Evolutionary conservation across 768 basidiomycete genomes (phyloP).

Genomic region (Russula sp.): DNA sequence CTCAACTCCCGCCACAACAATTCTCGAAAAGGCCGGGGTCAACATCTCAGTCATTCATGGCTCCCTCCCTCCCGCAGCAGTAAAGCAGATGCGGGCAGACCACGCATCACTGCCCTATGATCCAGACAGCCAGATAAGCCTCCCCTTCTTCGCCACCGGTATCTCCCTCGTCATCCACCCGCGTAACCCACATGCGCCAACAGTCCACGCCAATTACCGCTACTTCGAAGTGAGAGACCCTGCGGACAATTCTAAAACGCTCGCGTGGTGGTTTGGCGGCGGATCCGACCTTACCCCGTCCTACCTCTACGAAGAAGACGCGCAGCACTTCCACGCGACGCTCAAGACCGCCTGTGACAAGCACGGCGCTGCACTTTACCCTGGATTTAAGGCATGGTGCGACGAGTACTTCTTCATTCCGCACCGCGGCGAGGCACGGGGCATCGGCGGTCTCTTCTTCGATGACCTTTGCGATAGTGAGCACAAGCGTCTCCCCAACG

Average conservation of each 20-base stretch:
- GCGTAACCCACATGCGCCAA: constrained; percentile 88
- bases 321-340: constrained; percentile 77
- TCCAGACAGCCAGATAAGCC: constrained; percentile 50
- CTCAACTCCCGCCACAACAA: constrained; percentile 39
- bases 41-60: constrained; percentile 94
- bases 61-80: constrained; percentile 79
- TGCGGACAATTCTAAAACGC: constrained; percentile 42
- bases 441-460: constrained; percentile 94
- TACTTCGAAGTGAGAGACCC: constrained; percentile 83
- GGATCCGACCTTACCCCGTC: constrained; percentile 93
- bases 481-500: constrained; percentile 60
- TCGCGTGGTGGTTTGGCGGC: constrained; percentile 99
- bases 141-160: constrained; percentile 93
- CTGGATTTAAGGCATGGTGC: constrained; percentile 90
- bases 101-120: constrained; percentile 73
- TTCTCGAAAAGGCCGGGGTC: constrained; percentile 94
- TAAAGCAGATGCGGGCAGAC: constrained; percentile 93
- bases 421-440: constrained; percentile 82
- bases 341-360: constrained; percentile 73
- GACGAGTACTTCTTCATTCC: constrained; percentile 96
- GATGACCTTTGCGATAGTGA: constrained; percentile 77
- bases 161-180: constrained; percentile 94
- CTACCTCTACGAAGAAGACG: constrained; percentile 88
- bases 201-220: constrained; percentile 93
- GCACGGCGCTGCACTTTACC: constrained; percentile 67